A percentile compares a stretch with the other conserved stretches of the same genome.
These are phyloP conservation scores for Perkinsus olseni DNA, from an alignment of 169 alveolate genomes.

Conservation along the genomic window DNA sequence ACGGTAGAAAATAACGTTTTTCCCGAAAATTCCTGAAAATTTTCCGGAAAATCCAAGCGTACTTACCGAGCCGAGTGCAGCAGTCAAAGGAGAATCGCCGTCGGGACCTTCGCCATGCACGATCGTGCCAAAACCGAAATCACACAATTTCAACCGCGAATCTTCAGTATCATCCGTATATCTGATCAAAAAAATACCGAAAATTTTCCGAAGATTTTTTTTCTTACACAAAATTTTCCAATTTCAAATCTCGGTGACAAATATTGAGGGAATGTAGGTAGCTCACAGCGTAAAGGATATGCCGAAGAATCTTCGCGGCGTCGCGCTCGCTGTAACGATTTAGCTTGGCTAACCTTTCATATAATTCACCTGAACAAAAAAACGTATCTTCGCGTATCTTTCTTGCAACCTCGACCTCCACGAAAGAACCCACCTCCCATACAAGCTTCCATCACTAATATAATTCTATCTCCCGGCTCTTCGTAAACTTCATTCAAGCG, in stretches of 20 bases:
- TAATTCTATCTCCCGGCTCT: slow-evolving; percentile 32
- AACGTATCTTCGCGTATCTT: background rate
- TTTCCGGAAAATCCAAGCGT: too few species aligned
- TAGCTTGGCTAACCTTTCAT: slow-evolving; percentile 36
- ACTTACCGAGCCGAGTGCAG: background rate
- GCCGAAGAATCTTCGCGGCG: slow-evolving; percentile 33
- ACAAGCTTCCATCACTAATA: slow-evolving; percentile 57
- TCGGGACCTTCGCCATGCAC: background rate
- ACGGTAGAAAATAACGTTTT: too few species aligned
- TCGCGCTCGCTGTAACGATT: slow-evolving; percentile 27
- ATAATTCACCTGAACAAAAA: slow-evolving; percentile 40
- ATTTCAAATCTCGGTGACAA: slow-evolving; percentile 54
- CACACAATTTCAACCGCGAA: background rate
- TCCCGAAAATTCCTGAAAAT: too few species aligned
- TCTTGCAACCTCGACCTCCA: background rate
- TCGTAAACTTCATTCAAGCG: slow-evolving; percentile 42
- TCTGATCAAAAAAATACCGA: background rate
- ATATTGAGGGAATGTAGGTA: slow-evolving; percentile 41
- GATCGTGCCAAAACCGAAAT: background rate
- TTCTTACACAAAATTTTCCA: slow-evolving; percentile 40
- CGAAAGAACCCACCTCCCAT: slow-evolving; percentile 17
- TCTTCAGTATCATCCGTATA: background rate
- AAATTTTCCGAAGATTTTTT: background rate
- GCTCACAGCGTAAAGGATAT: slow-evolving; percentile 38
- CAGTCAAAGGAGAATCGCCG: background rate